These are phyloP conservation scores for Xylaria digitata DNA, from an alignment of 2,329 filamentous ascomycete genomes.

Conservation along the genomic window DNA sequence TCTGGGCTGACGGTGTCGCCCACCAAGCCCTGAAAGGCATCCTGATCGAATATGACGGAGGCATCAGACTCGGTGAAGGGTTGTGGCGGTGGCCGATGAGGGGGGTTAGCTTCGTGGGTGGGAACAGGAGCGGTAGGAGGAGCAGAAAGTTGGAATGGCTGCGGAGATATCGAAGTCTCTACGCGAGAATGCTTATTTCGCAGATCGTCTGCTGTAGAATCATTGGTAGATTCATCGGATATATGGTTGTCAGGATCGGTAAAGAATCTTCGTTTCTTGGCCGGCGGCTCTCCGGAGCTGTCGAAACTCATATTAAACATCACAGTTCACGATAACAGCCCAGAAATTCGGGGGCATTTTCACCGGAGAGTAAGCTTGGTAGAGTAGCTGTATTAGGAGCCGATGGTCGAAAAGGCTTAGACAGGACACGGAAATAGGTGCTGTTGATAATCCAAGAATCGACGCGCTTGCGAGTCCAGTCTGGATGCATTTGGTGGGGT, in stretches of 20 bases:
- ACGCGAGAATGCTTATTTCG: conserved; percentile 38
- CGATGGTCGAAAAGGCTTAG: conserved; percentile 1
- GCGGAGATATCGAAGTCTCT: conserved; percentile 39
- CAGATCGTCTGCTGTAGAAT: conserved; percentile 39
- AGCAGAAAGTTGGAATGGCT: conserved; percentile 40
- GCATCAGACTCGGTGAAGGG: conserved; percentile 32
- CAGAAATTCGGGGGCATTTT: conserved; percentile 21
- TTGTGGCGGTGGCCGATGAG: conserved; percentile 22
- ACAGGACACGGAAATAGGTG: not conserved
- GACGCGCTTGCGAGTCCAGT: conserved; percentile 19
- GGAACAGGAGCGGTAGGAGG: not conserved
- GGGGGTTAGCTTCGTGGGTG: not conserved
- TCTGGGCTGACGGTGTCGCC: conserved; percentile 65
- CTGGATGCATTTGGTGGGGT: conserved; percentile 29
- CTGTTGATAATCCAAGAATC: not conserved
- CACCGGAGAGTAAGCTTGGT: not conserved
- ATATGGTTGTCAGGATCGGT: conserved; percentile 50
- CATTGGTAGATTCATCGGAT: conserved; percentile 38
- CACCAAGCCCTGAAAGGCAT: conserved; percentile 69
- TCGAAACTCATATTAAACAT: conserved; percentile 53
- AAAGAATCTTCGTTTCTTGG: conserved; percentile 57
- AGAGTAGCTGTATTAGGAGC: not conserved
- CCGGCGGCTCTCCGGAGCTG: conserved; percentile 51
- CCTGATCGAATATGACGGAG: conserved; percentile 63
- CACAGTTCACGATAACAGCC: conserved; percentile 1